phyloP scores from a whole-genome alignment of 331 rosid genomes.

The Quercus lobata region DNA sequence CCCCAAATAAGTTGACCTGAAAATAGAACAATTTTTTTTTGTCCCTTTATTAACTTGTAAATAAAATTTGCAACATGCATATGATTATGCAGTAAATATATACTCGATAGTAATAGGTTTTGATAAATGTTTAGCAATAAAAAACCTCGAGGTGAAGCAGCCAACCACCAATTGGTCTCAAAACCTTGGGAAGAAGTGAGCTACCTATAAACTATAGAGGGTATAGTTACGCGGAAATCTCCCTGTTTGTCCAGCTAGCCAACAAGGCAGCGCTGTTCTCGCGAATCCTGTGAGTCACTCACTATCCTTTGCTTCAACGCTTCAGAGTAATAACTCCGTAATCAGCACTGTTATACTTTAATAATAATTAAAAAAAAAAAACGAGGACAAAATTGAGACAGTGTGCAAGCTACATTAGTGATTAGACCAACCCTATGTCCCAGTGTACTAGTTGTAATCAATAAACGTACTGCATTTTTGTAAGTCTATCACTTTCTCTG shows the following conservation, averaged over 20 bases:
- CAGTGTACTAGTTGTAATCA: no score
- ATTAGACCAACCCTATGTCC: not conserved
- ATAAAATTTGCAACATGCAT: no score
- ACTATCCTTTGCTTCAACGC: not conserved
- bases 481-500: not conserved
- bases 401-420: not conserved
- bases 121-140: not conserved
- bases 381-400: not conserved
- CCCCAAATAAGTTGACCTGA: no score
- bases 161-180: not conserved
- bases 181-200: constrained; percentile 29
- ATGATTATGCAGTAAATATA: no score
- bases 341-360: not conserved
- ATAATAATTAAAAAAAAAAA: not conserved
- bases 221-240: constrained; percentile 5
- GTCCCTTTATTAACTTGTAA: no score
- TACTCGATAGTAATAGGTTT: no score
- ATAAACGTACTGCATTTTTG: not conserved
- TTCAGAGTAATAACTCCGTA: not conserved
- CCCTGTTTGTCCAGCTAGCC: not conserved
- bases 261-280: constrained; percentile 3
- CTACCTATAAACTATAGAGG: not conserved
- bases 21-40: no score
- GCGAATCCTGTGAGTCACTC: constrained; percentile 22
- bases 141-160: not conserved